Conservation (phyloP, 1,284 basidiomycete genomes). For the Ganoderma boninense region DNA sequence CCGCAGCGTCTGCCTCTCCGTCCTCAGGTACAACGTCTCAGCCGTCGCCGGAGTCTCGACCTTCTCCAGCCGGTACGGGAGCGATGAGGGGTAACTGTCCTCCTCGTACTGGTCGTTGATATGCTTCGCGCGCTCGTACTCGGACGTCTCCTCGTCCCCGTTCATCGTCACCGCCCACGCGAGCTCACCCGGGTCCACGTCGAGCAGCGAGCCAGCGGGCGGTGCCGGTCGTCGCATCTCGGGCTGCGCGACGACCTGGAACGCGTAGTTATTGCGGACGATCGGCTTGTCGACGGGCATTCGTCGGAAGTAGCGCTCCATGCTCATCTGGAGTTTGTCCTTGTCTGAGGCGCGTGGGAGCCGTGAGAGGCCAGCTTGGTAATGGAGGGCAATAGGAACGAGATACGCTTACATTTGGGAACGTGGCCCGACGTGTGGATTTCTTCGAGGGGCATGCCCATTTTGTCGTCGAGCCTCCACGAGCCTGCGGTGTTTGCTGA, state of each 20-base stretch:
- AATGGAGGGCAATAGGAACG: background rate
- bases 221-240: slow-evolving; percentile 30
- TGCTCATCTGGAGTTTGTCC: slow-evolving; percentile 69
- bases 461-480: slow-evolving; percentile 83
- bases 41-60: slow-evolving; percentile 39
- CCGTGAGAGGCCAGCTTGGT: slow-evolving; percentile 6
- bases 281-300: slow-evolving; percentile 75
- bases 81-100: slow-evolving; percentile 21
- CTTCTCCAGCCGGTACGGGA: slow-evolving; percentile 23
- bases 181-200: slow-evolving; percentile 69
- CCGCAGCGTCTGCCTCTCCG: slow-evolving; percentile 79
- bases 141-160: slow-evolving; percentile 64
- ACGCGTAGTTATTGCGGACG: slow-evolving; percentile 75
- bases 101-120: slow-evolving; percentile 30
- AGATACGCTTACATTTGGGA: slow-evolving; percentile 65
- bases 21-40: slow-evolving; percentile 64
- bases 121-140: slow-evolving; percentile 36
- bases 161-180: slow-evolving; percentile 72
- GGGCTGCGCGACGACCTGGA: slow-evolving; percentile 58
- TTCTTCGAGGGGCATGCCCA: slow-evolving; percentile 75
- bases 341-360: slow-evolving; percentile 51
- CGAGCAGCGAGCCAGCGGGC: slow-evolving; percentile 28
- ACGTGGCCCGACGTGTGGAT: slow-evolving; percentile 77
- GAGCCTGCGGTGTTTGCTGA: slow-evolving; percentile 55
- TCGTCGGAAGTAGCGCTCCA: slow-evolving; percentile 76